Base-by-base conservation (phyloP, 1,284 basidiomycete genomes). In the Ceratobasidium sp. region DNA sequence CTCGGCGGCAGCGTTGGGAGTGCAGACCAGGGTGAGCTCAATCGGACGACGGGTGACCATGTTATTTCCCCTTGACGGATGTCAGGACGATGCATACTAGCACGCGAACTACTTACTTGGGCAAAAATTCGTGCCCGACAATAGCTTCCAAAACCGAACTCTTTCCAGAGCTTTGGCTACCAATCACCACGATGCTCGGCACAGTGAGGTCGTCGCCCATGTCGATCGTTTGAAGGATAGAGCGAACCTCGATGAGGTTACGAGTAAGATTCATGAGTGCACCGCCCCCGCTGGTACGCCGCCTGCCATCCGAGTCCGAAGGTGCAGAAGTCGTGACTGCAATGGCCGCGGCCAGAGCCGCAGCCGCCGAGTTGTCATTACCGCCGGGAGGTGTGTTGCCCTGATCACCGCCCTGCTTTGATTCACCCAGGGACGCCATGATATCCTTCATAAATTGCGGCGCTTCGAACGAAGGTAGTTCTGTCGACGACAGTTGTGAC, bases 1-100 rank as follows among this genome's bases (percentile, higher is more conserved):
- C 77, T 98, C 96, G 31, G 83, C 80, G 3, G 89, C 85, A n/a
- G 82, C 79, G 38, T 85, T 82, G 15, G 93, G 92, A 0, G 93
- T 97, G 77, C 99, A 93, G 70, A 99, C 90, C 57, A 99, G 89
- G 0, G 96, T 99, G 69, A 99, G 86, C 78, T 99, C 96, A 75
- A 99, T 97, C 0, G 96, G 97, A 55, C 96, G 89, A 1, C 96
- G 92, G 0, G 96, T 99, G 52, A 99, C 97, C 97, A 99, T 99
- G 79, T 99, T 99, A 79, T 96, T 92, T 69, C 96, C 96, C 81
- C 94, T 97, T 76, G 31, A 55, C 70, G 13, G 70, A 55, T 5
- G 50, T 49, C 27, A 17, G 34, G 22, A 20, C 8, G 7, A 49
- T 17, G 54, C 20, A 7, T 43, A 52, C 20, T 22, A 34, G 35